Percentiles rank a stretch among this genome's conserved stretches.
Conservation (phyloP, 768 basidiomycete species). For the Chlorophyllum brunneum region DNA sequence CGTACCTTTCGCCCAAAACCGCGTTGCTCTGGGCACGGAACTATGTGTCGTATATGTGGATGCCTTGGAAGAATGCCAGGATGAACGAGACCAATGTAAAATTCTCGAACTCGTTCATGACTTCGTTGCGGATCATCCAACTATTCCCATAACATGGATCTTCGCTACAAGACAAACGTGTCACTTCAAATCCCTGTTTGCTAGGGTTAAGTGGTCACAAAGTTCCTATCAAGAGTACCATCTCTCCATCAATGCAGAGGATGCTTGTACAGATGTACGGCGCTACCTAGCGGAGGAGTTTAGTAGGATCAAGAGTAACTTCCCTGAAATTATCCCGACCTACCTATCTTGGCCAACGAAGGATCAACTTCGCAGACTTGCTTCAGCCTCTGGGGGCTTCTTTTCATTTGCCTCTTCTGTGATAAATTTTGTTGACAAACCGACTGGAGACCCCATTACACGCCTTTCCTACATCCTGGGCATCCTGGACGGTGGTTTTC, state of each 20-base stretch:
- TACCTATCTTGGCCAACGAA: not conserved
- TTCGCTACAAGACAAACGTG: not conserved
- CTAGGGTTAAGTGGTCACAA: not conserved
- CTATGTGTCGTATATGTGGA: not conserved
- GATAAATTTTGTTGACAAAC: not conserved
- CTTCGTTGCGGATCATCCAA: not conserved
- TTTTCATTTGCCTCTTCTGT: not conserved
- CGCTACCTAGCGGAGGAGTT: not conserved
- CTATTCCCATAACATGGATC: not conserved
- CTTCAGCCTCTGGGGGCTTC: not conserved
- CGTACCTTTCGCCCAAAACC: not conserved
- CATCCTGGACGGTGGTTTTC: not conserved
- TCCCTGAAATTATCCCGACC: not conserved
- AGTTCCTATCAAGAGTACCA: not conserved
- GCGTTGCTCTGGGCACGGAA: not conserved
- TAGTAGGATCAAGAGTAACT: not conserved
- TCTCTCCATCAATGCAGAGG: not conserved
- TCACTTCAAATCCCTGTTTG: not conserved
- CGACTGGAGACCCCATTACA: not conserved
- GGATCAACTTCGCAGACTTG: not conserved
- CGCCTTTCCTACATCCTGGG: not conserved
- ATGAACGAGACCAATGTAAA: not conserved
- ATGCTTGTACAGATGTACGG: not conserved
- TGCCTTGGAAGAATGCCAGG: constrained; percentile 1
- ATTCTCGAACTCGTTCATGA: not conserved